Conservation (phyloP, 495 filamentous ascomycete species). For the Hypoxylon lienhwacheense region DNA sequence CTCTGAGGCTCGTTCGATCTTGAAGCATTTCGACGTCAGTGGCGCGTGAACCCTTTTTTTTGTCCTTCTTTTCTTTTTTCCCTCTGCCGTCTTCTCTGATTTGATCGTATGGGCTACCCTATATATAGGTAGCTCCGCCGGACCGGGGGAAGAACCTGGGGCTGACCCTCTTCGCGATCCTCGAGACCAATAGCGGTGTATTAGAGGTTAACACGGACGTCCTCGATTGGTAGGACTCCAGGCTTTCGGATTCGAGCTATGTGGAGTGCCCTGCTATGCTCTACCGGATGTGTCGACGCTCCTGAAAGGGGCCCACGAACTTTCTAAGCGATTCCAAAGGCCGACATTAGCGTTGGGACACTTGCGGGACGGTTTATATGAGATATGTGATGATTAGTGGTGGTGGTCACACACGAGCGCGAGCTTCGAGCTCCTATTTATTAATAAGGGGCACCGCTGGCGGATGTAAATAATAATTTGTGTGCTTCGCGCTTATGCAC, state of each 20-base stretch:
- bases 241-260: conserved; percentile 27
- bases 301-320: conserved; percentile 27
- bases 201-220: conserved; percentile 29
- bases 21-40: conserved; percentile 44
- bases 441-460: conserved; percentile 27
- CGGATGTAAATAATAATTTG: conserved; percentile 32
- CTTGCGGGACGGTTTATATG: conserved; percentile 3
- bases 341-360: conserved; percentile 29
- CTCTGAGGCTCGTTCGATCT: conserved; percentile 31
- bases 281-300: conserved; percentile 3
- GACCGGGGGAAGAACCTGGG: conserved; percentile 18
- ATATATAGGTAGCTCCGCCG: conserved; percentile 36
- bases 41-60: conserved; percentile 23
- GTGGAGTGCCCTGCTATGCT: conserved; percentile 31
- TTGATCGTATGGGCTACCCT: conserved; percentile 11
- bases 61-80: too few species aligned
- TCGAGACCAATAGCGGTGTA: conserved; percentile 30
- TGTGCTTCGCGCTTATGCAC: conserved; percentile 33
- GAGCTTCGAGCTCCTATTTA: conserved; percentile 13
- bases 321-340: conserved; percentile 28
- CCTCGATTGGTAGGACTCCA: conserved; percentile 28
- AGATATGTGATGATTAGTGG: conserved; percentile 11
- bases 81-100: too few species aligned
- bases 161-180: conserved; percentile 19
- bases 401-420: conserved; percentile 10